phyloP scores from a whole-genome alignment of 75 land plant species.

The Pinus taeda region DNA sequence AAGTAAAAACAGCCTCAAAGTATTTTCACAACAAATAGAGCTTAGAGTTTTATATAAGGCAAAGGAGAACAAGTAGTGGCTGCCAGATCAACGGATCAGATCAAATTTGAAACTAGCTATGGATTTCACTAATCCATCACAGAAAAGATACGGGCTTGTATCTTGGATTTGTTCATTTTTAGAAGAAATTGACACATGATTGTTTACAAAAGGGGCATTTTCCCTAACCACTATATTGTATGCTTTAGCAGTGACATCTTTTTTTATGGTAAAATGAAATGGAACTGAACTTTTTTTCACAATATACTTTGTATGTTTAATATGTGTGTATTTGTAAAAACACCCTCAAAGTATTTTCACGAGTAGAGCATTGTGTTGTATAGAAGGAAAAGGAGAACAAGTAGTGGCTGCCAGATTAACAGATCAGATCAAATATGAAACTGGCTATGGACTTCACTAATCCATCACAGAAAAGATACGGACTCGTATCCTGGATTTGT shows the following conservation, averaged over 20 bases:
- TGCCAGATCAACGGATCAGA: neutral
- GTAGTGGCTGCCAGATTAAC: neutral
- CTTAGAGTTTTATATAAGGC: neutral
- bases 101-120: neutral
- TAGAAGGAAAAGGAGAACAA: neutral
- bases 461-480: too few species aligned
- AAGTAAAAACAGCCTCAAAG: neutral
- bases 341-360: neutral
- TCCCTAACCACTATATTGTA: too few species aligned
- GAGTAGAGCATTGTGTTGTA: neutral
- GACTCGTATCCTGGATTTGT: neutral
- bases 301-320: too few species aligned
- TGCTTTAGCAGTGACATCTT: too few species aligned
- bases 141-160: neutral
- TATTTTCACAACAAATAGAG: neutral
- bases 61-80: neutral
- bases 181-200: neutral
- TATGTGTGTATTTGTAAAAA: too few species aligned
- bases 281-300: too few species aligned
- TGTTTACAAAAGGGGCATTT: neutral
- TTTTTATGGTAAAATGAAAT: too few species aligned
- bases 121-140: too few species aligned
- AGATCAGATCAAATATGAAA: neutral
- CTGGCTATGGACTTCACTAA: too few species aligned
- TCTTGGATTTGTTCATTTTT: neutral